phyloP scores from a whole-genome alignment of 1,284 basidiomycete genomes.

The Earliella scabrosa region DNA sequence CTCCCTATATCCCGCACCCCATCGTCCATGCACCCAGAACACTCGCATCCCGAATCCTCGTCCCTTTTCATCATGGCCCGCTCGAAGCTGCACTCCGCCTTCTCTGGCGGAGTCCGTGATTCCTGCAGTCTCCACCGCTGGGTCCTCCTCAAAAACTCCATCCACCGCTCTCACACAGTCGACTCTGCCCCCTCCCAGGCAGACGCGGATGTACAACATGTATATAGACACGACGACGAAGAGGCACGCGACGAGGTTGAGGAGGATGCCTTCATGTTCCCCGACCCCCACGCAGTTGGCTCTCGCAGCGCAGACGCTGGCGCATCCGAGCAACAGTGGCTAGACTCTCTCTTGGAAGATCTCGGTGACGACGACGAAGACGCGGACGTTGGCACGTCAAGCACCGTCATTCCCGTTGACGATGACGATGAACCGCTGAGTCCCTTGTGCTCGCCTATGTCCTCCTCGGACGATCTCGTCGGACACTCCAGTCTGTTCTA shows the following conservation, averaged over 20 bases:
- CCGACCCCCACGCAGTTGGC: conserved; percentile 65
- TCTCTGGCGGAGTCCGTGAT: conserved; percentile 57
- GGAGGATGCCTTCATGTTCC: conserved; percentile 74
- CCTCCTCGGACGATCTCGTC: conserved; percentile 72
- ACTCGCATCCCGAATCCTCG: conserved; percentile 31
- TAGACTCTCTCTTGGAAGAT: conserved; percentile 75
- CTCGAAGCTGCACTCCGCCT: conserved; percentile 70
- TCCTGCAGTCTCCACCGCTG: conserved; percentile 79
- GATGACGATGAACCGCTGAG: conserved; percentile 56
- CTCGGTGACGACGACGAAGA: conserved; percentile 66
- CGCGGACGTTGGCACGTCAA: conserved; percentile 46
- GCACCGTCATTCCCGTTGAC: conserved; percentile 52
- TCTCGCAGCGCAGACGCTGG: conserved; percentile 40
- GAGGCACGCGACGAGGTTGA: conserved; percentile 49
- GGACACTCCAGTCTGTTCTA: conserved; percentile 51
- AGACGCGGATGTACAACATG: conserved; percentile 42
- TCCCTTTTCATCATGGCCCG: conserved; percentile 66
- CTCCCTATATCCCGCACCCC: conserved; percentile 20
- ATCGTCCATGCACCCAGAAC: conserved; percentile 49
- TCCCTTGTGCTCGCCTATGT: conserved; percentile 67
- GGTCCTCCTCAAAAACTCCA: conserved; percentile 85
- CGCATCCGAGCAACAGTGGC: conserved; percentile 74
- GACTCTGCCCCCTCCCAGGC: conserved; percentile 37
- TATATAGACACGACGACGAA: conserved; percentile 47
- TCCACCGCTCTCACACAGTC: conserved; percentile 52